Conservation (phyloP, 805 yeast genomes). For the Lipomyces sp. region DNA sequence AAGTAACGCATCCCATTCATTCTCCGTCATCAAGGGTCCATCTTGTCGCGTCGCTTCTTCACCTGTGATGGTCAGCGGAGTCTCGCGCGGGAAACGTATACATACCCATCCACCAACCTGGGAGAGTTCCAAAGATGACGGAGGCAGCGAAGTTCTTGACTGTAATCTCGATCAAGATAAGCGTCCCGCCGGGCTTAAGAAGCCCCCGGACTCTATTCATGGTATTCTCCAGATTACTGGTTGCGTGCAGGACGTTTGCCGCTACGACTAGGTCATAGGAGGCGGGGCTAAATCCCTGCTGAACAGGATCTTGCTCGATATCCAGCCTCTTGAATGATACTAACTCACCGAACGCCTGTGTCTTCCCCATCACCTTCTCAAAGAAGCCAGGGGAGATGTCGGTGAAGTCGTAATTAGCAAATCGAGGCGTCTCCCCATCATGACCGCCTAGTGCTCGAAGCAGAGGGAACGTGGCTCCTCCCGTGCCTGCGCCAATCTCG, state of each 20-base stretch:
- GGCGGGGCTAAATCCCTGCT: not conserved
- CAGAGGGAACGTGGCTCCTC: not conserved
- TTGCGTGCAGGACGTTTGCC: not conserved
- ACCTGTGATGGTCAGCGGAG: not conserved
- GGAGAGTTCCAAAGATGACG: not conserved
- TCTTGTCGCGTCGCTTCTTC: not conserved
- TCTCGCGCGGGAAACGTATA: not conserved
- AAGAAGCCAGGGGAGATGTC: not conserved
- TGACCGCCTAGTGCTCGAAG: not conserved
- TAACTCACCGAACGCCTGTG: not conserved
- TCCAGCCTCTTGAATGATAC: not conserved
- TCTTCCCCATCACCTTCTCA: not conserved
- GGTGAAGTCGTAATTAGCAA: not conserved
- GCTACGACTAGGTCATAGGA: not conserved
- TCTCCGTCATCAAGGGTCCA: not conserved
- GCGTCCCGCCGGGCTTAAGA: not conserved
- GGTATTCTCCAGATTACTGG: not conserved
- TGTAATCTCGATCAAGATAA: not conserved
- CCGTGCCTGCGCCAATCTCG: not conserved
- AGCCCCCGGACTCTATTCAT: not conserved
- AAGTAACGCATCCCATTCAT: not conserved
- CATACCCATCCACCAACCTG: not conserved
- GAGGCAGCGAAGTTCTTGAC: not conserved
- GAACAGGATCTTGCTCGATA: not conserved
- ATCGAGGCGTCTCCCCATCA: not conserved